Evolutionary conservation across 257 asterid genomes (phyloP).

Genomic region (Solanum okadae): DNA sequence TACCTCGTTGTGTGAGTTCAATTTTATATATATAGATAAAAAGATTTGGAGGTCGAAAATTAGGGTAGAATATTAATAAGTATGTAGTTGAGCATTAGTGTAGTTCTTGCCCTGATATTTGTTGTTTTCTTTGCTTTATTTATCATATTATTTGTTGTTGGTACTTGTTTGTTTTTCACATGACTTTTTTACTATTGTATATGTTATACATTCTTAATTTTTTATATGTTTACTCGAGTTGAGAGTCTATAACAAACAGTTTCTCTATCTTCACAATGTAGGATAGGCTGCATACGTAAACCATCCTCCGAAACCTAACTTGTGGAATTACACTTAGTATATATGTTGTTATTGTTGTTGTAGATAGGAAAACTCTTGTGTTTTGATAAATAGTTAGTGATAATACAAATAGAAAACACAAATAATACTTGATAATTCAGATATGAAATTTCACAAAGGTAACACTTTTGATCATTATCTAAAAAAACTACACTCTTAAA

Average conservation of each 20-base stretch:
- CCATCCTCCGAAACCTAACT: neutral
- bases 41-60: neutral
- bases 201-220: neutral
- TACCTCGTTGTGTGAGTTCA: neutral
- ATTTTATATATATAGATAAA: too few species aligned
- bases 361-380: neutral
- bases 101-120: too few species aligned
- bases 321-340: neutral
- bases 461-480: neutral
- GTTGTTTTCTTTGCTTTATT: neutral
- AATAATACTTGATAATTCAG: neutral
- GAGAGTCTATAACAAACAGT: neutral
- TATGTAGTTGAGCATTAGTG: neutral
- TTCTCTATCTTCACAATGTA: neutral
- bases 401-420: accelerated
- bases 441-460: neutral
- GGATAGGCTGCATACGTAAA: too few species aligned
- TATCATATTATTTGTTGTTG: neutral
- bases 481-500: neutral
- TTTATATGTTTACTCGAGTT: neutral
- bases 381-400: neutral
- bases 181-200: neutral
- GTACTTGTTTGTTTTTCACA: neutral
- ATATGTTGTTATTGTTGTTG: neutral
- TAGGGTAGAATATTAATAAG: too few species aligned